These are phyloP conservation scores for Pueraria montana DNA, from an alignment of 306 rosid species.

Conservation along the genomic window DNA sequence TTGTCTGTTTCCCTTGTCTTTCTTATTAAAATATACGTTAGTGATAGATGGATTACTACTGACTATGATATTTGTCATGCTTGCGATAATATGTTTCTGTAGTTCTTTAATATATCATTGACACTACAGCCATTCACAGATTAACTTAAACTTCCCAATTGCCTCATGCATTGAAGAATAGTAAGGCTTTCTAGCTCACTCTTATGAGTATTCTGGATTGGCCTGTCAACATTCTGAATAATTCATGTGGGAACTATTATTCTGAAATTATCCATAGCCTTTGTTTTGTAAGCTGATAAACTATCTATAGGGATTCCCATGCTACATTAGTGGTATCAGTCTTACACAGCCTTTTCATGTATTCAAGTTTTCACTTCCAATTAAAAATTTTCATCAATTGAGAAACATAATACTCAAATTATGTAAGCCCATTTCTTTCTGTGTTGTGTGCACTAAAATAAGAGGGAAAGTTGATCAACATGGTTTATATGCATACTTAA, in stretches of 20 bases:
- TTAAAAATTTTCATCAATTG: not conserved
- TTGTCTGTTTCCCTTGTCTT: not conserved
- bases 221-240: not conserved
- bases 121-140: not conserved
- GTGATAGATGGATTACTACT: not conserved
- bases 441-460: constrained; percentile 17
- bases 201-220: not conserved
- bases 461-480: not conserved
- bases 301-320: not conserved
- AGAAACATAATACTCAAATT: constrained; percentile 3
- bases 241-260: constrained; percentile 24
- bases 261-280: not conserved
- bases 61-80: not conserved
- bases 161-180: not conserved
- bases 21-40: not conserved
- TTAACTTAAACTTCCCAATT: not conserved
- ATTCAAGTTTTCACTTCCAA: constrained; percentile 8
- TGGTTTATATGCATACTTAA: constrained; percentile 4
- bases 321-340: not conserved
- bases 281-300: not conserved
- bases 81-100: constrained; percentile 11
- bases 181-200: not conserved
- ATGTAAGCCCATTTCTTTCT: not conserved
- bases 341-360: not conserved
- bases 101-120: constrained; percentile 10